Evolutionary conservation across 73 alveolate species (phyloP), one percentile per base, ranked within the genome.

Genomic region (Paramecium caudatum): DNA sequence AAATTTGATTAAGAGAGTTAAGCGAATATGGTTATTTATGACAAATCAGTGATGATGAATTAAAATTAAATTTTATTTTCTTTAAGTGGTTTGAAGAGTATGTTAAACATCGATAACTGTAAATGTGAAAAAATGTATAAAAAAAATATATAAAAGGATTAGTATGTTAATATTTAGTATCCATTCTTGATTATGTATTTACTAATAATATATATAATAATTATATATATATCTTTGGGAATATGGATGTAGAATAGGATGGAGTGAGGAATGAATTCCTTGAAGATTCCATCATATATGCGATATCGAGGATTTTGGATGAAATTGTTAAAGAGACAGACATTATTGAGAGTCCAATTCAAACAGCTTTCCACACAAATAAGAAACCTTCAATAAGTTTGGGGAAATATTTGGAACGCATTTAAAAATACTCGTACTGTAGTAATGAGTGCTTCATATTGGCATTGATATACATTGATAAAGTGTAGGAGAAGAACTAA

Each of bases 391-490:
- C 47, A 16, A 74, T 74, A 6, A 41, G 47, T 9, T 36, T 74
- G 32, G 21, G 8, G 25, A 41, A 74, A 15, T 74, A 41, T 19
- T 15, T 74, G 5, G 47, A 39, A 16, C 43, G 88, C 16, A 74
- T 74, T 16, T 36, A 74, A 43, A 74, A 34, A 27, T 74, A 74
- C 88, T 16, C 46, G n/a, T 74, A 74, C 43, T 74, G 88, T 47
- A 91, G 93, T 43, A 82, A 91, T 19, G 91, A 93, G 46, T 82
- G 93, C 45, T 84, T 49, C n/a, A 84, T 93, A 30, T 41, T 93
- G 47, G 92, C 94, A 16, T 34, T 92, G 47, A 93, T 93, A 10
- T 93, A 93, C 87, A 91, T 93, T 15, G 97, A 93, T 47, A 61
- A 95, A 86, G 61, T 93, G 34, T 46, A 88, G 70, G 87, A 63